A percentile compares a stretch with the other conserved stretches of the same genome.
Conservation (phyloP, 129 eudicot genomes). For the Chrysanthemum seticuspe region DNA sequence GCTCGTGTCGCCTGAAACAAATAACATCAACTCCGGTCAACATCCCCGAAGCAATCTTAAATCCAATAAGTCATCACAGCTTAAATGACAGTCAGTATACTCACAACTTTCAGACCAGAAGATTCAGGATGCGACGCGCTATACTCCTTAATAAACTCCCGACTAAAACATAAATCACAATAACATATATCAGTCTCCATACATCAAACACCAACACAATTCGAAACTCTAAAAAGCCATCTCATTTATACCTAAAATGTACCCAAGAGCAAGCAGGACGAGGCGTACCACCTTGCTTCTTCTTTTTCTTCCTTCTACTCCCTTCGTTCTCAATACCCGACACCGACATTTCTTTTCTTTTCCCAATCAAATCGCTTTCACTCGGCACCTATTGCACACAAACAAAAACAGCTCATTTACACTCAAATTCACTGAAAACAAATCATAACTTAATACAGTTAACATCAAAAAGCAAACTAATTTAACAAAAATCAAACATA, state of each 20-base stretch:
- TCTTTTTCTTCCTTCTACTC: slow-evolving; percentile 62
- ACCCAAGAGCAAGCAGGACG: slow-evolving; percentile 94
- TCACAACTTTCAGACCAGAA: slow-evolving; percentile 76
- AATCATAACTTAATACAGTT: slow-evolving; percentile 7
- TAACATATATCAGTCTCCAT: slow-evolving; percentile 11
- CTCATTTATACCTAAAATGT: slow-evolving; percentile 60
- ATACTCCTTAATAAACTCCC: slow-evolving; percentile 78
- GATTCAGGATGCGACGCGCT: slow-evolving; percentile 89
- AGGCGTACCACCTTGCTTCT: slow-evolving; percentile 65
- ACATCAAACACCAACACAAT: neutral
- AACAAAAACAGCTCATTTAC: neutral
- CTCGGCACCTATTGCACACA: slow-evolving; percentile 37
- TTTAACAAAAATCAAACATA: neutral
- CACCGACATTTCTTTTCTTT: slow-evolving; percentile 49
- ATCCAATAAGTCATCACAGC: neutral
- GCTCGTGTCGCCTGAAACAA: slow-evolving; percentile 67
- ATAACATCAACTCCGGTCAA: slow-evolving; percentile 5
- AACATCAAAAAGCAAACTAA: neutral
- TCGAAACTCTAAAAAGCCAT: neutral
- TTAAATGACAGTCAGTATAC: slow-evolving; percentile 10
- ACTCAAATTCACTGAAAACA: neutral
- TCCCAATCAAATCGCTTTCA: slow-evolving; percentile 47
- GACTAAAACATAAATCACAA: slow-evolving; percentile 39
- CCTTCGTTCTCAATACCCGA: slow-evolving; percentile 49
- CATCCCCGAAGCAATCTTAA: neutral